A percentile compares a stretch with the other conserved stretches of the same genome.
Evolutionary conservation across 768 basidiomycete species (phyloP).

Genomic region (Pleurotus giganteus): DNA sequence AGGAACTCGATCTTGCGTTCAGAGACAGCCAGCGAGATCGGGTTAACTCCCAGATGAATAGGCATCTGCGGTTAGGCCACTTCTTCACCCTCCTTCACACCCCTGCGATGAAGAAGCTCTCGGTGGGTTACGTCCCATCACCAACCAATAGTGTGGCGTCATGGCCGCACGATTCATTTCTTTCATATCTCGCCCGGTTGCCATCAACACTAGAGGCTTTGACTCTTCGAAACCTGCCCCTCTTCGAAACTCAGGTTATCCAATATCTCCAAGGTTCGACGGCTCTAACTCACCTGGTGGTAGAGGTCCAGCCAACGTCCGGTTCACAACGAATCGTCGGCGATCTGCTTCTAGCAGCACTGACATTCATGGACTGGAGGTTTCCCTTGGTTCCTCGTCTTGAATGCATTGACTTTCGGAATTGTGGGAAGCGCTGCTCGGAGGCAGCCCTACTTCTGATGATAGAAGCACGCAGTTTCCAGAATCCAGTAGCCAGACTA

Average conservation of each 20-base stretch:
- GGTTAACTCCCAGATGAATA: background rate
- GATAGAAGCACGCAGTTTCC: conserved; percentile 4
- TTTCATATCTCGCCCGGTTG: background rate
- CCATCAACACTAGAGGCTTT: background rate
- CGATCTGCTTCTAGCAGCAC: conserved; percentile 3
- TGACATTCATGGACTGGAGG: conserved; percentile 6
- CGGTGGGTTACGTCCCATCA: background rate
- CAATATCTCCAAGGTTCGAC: background rate
- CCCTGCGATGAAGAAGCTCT: background rate
- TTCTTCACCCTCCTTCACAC: conserved; percentile 6
- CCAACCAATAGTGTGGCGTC: background rate
- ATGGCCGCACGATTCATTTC: conserved; percentile 8
- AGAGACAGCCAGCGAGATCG: background rate
- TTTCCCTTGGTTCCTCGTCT: conserved; percentile 2
- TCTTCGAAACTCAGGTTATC: conserved; percentile 9
- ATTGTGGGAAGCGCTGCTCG: conserved; percentile 8
- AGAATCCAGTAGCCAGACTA: background rate
- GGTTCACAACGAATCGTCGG: conserved; percentile 6
- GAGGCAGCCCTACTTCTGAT: conserved; percentile 2
- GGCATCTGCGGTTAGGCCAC: background rate
- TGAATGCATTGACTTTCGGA: conserved; percentile 5
- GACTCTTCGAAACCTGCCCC: background rate
- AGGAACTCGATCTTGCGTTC: conserved; percentile 1
- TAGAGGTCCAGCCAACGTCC: background rate
- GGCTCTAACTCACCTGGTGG: background rate